Evolutionary conservation across 140 eudicot genomes (phyloP), one percentile per base, ranked within the genome.

Genomic region (Bidens hawaiensis): DNA sequence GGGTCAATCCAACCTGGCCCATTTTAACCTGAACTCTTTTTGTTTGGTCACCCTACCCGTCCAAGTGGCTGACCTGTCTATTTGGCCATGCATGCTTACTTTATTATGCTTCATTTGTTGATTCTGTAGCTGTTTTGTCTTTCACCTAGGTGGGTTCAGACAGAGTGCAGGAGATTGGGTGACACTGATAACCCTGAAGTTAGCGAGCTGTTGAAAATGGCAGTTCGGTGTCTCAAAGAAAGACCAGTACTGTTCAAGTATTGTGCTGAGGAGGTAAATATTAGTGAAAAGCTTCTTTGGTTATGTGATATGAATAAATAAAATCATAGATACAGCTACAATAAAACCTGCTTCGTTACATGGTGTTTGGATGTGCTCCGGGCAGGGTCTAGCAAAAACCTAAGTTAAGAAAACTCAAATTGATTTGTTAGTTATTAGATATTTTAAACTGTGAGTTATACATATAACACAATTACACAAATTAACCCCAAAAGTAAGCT

Each of bases 141-240:
- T 74, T 55, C 58, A 55, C 73, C 26, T 73, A 91, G 98, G 81
- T 93, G 96, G 96, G 99, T 93, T 71, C 99, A 93, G 63, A 71
- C 87, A 60, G 95, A 93, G 70, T 93, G 96, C 71, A 83, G 95
- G 74, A 85, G 82, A 75, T 81, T 93, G 42, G 96, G 99, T 27
- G 99, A 93, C 78, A 72, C 83, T 28, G 96, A 93, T 76, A 88
- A 88, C 72, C 93, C 99, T 55, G 99, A 88, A 88, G 99, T 93
- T 57, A 59, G 78, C n/a, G 95, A 93, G 25, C 99, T 93, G 54
- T 74, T 93, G 45, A 88, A 67, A 82, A 85, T 83, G 59, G 99
- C 96, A 60, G 96, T 93, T 46, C 74, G 96, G 27, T 88, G 95
- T 79, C 96, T 93, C 22, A 88, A 79, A 73, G 99, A 89, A 74